A percentile compares a stretch with the other conserved stretches of the same genome.
Evolutionary conservation across 2,329 filamentous ascomycete species (phyloP).

Genomic region (Fusarium scirpi): DNA sequence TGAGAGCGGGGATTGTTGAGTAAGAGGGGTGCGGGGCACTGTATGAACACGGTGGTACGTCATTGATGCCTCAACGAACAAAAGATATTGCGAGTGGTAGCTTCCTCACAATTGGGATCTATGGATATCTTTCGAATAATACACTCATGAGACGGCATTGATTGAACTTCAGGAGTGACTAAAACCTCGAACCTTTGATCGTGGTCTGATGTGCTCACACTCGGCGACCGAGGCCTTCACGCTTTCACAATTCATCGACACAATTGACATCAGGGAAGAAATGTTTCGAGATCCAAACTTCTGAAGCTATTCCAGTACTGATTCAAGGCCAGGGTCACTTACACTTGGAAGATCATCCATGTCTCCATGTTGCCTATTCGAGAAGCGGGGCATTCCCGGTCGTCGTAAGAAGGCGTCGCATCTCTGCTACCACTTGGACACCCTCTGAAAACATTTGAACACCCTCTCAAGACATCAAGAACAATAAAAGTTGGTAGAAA

Average conservation of each 20-base stretch:
- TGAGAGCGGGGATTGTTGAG: constrained; percentile 4
- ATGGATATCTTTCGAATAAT: too few relatives aligned
- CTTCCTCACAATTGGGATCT: background rate
- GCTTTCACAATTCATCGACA: accelerated
- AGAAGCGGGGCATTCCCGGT: constrained; percentile 29
- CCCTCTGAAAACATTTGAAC: constrained; percentile 13
- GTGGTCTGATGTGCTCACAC: accelerated
- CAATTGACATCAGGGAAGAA: background rate
- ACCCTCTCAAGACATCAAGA: constrained; percentile 13
- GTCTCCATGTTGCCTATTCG: background rate
- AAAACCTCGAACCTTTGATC: accelerated
- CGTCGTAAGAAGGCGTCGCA: constrained; percentile 29
- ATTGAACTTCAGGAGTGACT: background rate
- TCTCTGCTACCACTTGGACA: background rate
- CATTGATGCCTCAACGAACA: background rate
- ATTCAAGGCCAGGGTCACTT: background rate
- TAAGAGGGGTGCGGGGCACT: background rate
- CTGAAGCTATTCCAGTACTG: background rate
- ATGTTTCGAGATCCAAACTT: background rate
- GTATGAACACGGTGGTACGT: background rate
- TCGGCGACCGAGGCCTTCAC: accelerated
- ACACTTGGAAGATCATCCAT: background rate
- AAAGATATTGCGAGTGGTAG: background rate
- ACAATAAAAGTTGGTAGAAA: background rate
- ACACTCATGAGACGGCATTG: background rate